Percentiles rank a stretch among this genome's conserved stretches.
Evolutionary conservation across 805 yeast species (phyloP).

Genomic region (Tetrapisispora taiwanensis): DNA sequence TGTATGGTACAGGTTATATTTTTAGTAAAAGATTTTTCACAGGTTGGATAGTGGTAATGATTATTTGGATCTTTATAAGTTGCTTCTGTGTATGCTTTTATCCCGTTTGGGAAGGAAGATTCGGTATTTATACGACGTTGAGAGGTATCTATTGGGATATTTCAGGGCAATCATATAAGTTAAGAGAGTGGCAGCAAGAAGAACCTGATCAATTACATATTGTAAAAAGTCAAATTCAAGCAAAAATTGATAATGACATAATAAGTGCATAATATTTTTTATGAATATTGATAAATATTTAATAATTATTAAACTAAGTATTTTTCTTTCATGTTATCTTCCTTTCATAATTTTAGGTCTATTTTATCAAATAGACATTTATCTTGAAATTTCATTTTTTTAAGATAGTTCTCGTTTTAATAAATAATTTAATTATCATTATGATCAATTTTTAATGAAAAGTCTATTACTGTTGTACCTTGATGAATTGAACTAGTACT

Average conservation of each 20-base stretch:
- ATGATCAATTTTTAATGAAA: conserved; percentile 49
- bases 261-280: no score
- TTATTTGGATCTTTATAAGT: conserved; percentile 71
- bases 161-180: conserved; percentile 63
- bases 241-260: conserved; percentile 14
- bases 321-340: no score
- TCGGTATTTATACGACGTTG: conserved; percentile 49
- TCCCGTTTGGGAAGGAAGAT: conserved; percentile 69
- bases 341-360: no score
- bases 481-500: conserved; percentile 89
- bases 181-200: conserved; percentile 62
- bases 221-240: conserved; percentile 49
- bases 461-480: conserved; percentile 77
- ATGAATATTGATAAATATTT: no score
- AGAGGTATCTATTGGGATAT: conserved; percentile 84
- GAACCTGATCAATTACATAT: conserved; percentile 71
- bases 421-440: no score
- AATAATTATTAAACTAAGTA: no score
- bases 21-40: conserved; percentile 72
- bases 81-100: conserved; percentile 52
- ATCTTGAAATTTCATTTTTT: no score
- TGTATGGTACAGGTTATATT: conserved; percentile 73
- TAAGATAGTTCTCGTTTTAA: no score
- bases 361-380: no score
- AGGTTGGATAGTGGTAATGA: conserved; percentile 78